Conservation (phyloP, 345 rosid genomes). For the Pistacia vera region DNA sequence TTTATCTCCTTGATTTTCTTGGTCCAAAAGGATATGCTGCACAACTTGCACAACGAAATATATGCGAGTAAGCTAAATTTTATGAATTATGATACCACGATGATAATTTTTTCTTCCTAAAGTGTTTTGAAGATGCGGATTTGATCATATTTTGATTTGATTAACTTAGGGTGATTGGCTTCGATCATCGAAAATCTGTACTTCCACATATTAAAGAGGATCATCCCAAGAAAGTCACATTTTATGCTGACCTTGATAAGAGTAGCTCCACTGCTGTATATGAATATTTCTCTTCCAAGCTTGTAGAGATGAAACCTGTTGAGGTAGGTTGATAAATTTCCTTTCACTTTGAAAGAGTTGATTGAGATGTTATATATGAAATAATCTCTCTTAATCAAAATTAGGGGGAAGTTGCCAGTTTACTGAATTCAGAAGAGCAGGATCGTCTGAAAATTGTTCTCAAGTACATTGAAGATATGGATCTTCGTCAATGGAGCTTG, state of each 20-base stretch:
- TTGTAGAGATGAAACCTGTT: slow-evolving; percentile 30
- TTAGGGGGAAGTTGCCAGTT: slow-evolving; percentile 40
- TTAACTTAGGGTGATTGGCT: slow-evolving; percentile 59
- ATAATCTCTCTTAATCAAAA: slow-evolving; percentile 15
- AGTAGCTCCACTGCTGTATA: slow-evolving; percentile 73
- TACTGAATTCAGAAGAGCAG: slow-evolving; percentile 43
- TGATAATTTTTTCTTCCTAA: not conserved
- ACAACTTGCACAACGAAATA: slow-evolving; percentile 31
- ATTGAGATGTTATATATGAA: not conserved
- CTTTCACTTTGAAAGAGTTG: not conserved
- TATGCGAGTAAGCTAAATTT: slow-evolving; percentile 58
- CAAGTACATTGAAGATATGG: slow-evolving; percentile 75
- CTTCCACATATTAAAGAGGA: slow-evolving; percentile 30
- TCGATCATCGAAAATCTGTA: slow-evolving; percentile 75
- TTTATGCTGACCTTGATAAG: slow-evolving; percentile 56
- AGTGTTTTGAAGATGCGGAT: not conserved
- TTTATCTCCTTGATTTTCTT: slow-evolving; percentile 73
- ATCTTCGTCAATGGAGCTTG: slow-evolving; percentile 73
- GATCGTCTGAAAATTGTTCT: slow-evolving; percentile 53
- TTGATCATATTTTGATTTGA: not conserved
- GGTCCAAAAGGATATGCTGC: slow-evolving; percentile 57
- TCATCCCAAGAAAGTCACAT: slow-evolving; percentile 33
- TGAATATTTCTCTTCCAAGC: slow-evolving; percentile 56
- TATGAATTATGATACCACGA: not conserved
- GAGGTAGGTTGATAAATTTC: slow-evolving; percentile 43